phyloP scores from a whole-genome alignment of 129 eudicot genomes.

The Ambrosia trifida region DNA sequence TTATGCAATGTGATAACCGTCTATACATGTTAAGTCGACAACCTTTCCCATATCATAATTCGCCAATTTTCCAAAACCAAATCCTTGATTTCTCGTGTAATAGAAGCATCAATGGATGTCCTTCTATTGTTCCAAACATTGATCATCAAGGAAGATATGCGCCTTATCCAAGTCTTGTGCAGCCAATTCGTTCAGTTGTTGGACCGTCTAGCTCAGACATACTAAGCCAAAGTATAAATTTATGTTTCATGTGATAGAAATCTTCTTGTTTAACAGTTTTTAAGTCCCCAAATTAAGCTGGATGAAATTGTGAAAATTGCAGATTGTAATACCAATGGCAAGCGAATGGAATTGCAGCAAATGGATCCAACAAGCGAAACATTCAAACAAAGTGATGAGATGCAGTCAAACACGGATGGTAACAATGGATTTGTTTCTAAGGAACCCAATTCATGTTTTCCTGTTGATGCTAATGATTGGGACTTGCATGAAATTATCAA shows the following conservation, averaged over 20 bases:
- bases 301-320: too few species aligned
- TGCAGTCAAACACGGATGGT: too few species aligned
- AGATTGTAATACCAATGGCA: too few species aligned
- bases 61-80: constrained; percentile 26
- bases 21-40: constrained; percentile 30
- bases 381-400: too few species aligned
- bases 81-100: background rate
- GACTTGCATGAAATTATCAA: too few species aligned
- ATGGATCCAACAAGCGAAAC: too few species aligned
- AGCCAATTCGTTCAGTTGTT: background rate
- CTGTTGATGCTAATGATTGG: too few species aligned
- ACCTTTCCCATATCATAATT: constrained; percentile 42
- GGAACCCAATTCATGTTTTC: too few species aligned
- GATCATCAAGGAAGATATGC: background rate
- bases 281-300: too few species aligned
- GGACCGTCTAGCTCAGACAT: background rate
- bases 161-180: background rate
- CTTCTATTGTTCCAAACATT: background rate
- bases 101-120: background rate
- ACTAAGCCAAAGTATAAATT: background rate
- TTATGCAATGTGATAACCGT: constrained; percentile 40
- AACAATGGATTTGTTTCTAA: too few species aligned
- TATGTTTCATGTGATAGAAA: background rate
- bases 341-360: too few species aligned
- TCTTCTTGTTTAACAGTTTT: too few species aligned